Base-by-base conservation (phyloP, 768 basidiomycete species). In the Xerocomus brunneocitrinus region DNA sequence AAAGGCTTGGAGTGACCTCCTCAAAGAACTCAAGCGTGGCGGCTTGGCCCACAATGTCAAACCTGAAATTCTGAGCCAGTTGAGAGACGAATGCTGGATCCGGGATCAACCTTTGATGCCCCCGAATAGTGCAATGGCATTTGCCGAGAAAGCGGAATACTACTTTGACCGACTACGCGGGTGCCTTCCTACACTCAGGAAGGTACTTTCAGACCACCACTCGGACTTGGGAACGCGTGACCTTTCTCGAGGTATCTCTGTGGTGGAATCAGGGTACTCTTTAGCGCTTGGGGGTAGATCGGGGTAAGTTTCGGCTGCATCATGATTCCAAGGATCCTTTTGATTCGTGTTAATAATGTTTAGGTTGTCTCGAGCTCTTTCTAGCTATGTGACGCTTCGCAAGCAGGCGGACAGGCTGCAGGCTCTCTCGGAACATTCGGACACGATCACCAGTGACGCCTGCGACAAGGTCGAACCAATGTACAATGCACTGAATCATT, bases 1-100 rank as follows among this genome's bases (percentile, higher is more conserved):
- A 56, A 91, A 90, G 64, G 94, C 94, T 0, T 92, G 87, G 81
- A 85, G 87, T 27, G 94, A 98, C 65, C 75, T 97, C 19, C 74
- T 97, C 57, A 95, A 93, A 69, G 92, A 94, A 63, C 73, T 97
- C 49, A 90, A 90, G 66, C 78, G 80, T 2, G 74, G 81, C 19
- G 97, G 97, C 19, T 76, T 98, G 49, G 75, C 91, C 0, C 69
- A 75, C 38, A 87, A 81, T 49, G 71, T 91, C 47, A 89, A 86
- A 63, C 80, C 90, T 1, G 87, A 89, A 24, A 65, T 85, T 25
- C 75, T 91, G 4, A 73, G 70, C 22, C 79, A 74, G 36, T 80
- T 87, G 54, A 63, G 67, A 24, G 79, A 82, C 54, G 69, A 73
- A 30, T 73, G 73, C 16, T 89, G 86, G 85, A 71, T 92, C 31